A percentile compares a stretch with the other conserved stretches of the same genome.
Evolutionary conservation across 441 rosid species (phyloP).

Genomic region (Gossypium gossypioides): DNA sequence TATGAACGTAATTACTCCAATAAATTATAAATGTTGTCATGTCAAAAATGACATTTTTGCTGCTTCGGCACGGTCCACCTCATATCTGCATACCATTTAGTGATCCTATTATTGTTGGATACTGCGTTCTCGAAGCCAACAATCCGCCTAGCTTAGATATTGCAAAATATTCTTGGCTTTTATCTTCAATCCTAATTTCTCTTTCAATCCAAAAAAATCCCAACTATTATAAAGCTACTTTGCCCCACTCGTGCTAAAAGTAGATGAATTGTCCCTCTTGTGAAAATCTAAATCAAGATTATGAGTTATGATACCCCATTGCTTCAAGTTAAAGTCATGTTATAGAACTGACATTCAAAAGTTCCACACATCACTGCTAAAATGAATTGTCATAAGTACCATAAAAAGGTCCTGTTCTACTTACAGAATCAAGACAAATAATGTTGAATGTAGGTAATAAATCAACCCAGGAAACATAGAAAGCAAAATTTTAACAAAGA

Average conservation of each 20-base stretch:
- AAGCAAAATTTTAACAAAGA: neutral
- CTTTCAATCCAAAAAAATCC: neutral
- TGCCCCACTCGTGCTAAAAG: neutral
- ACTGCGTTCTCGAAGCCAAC: neutral
- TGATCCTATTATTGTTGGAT: neutral
- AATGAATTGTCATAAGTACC: neutral
- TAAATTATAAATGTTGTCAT: no score
- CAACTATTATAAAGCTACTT: neutral
- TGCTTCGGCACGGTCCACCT: no score
- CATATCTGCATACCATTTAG: neutral
- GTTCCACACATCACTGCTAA: no score
- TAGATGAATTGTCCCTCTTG: no score
- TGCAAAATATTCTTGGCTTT: neutral
- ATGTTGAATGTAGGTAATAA: neutral
- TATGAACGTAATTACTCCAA: no score
- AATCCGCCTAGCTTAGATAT: neutral
- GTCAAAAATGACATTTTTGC: no score
- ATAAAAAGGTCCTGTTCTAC: neutral
- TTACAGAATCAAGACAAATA: neutral
- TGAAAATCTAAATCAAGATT: neutral
- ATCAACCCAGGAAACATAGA: neutral
- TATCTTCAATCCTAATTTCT: neutral
- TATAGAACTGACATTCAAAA: neutral
- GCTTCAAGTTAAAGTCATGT: neutral
- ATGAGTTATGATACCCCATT: neutral